Evolutionary conservation across 1,284 basidiomycete species (phyloP), one percentile per base, ranked within the genome.

Genomic region (Sparassis latifolia): DNA sequence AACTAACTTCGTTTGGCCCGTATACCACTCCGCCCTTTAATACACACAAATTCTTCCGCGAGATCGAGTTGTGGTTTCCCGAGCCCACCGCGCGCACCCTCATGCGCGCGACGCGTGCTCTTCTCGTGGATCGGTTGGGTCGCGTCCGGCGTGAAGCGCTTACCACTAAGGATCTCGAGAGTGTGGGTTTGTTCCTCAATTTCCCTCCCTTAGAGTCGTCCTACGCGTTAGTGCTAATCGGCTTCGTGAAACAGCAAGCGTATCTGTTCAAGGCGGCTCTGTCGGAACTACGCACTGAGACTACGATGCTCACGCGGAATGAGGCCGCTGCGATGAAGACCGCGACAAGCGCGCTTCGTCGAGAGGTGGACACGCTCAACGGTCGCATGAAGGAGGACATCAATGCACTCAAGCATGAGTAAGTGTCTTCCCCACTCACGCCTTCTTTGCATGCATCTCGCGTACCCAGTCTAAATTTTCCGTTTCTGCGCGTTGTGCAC

Each of bases 341-440:
- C 2, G 76, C 89, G 47, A 85, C 87, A 2, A 74, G 82, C 10
- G 80, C 87, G 1, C 76, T 97, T 12, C 80, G 94, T 55, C 77
- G 93, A 55, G 97, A 99, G 50, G 86, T 96, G 9, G 96, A 99
- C 63, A 74, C 78, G 3, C 69, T 98, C 33, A 84, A 89, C 60
- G 86, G 90, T 48, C 94, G 90, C 69, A 89, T 99, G 83, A 96
- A 96, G 69, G 93, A 97, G 67, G 92, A 97, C 61, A 73, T 99
- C 41, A 82, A 79, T 29, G 86, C 80, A 37, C 73, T 99, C 61
- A 94, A 93, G 69, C 94, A 97, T 63, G 94, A 98, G 89, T 92
- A 60, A 56, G 83, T 78, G 10, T 12, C 38, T 29, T 40, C 35
- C 48, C 9, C 12, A 6, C 20, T 35, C 30, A 46, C 33, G 40